Evolutionary conservation across 2,329 filamentous ascomycete genomes (phyloP).

Genomic region (Aureobasidium musti): DNA sequence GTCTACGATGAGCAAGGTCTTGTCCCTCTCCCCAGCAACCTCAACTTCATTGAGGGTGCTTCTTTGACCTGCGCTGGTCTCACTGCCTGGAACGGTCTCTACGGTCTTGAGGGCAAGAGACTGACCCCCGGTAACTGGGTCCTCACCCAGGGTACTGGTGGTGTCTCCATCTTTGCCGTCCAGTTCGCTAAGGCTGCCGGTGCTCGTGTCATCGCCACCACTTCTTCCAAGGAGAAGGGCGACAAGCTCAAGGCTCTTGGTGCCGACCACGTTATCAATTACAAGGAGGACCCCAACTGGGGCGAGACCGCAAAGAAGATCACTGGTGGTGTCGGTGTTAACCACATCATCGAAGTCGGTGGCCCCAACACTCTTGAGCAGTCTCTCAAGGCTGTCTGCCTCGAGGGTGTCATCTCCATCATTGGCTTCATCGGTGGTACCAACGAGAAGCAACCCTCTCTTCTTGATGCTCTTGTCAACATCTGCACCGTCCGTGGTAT

Average conservation of each 20-base stretch:
- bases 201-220: slow-evolving; percentile 60
- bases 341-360: slow-evolving; percentile 67
- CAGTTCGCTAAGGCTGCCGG: slow-evolving; percentile 59
- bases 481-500: slow-evolving; percentile 60
- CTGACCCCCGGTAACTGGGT: slow-evolving; percentile 52
- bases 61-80: slow-evolving; percentile 52
- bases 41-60: slow-evolving; percentile 51
- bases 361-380: slow-evolving; percentile 62
- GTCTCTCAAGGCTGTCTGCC: slow-evolving; percentile 45
- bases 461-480: slow-evolving; percentile 54
- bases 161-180: slow-evolving; percentile 67
- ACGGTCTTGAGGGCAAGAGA: slow-evolving; percentile 48
- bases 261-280: slow-evolving; percentile 61
- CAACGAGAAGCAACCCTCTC: slow-evolving; percentile 52
- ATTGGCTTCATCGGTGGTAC: slow-evolving; percentile 61
- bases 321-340: slow-evolving; percentile 59
- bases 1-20: slow-evolving; percentile 68
- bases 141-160: slow-evolving; percentile 70
- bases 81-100: slow-evolving; percentile 57
- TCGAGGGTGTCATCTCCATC: slow-evolving; percentile 58
- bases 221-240: slow-evolving; percentile 54
- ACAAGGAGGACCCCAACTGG: slow-evolving; percentile 56
- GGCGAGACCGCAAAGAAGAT: slow-evolving; percentile 56
- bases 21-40: slow-evolving; percentile 61
- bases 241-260: slow-evolving; percentile 55